Conservation (phyloP, 805 yeast genomes). For the Nadsonia fulvescens region DNA sequence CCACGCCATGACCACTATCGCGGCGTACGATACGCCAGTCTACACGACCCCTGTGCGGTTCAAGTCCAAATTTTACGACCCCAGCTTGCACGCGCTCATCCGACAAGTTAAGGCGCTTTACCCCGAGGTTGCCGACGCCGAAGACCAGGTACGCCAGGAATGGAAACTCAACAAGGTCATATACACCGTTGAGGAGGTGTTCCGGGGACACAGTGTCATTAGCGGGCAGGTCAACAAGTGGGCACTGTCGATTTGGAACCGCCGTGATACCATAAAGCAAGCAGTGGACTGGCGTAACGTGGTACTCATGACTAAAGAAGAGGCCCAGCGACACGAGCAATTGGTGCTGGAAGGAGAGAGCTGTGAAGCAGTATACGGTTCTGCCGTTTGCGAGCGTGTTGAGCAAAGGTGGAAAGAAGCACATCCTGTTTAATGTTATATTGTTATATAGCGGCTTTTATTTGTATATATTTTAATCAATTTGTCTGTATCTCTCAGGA, state of each 20-base stretch:
- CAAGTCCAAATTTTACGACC: slow-evolving; percentile 70
- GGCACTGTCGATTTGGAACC: slow-evolving; percentile 74
- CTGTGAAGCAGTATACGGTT: slow-evolving; percentile 39
- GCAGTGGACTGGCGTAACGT: slow-evolving; percentile 58
- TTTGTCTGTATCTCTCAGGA: too few relatives aligned
- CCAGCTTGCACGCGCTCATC: slow-evolving; percentile 62
- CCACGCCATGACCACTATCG: slow-evolving; percentile 53
- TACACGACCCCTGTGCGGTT: slow-evolving; percentile 58
- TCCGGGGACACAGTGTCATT: slow-evolving; percentile 78
- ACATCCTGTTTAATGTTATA: too few relatives aligned
- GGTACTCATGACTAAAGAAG: slow-evolving; percentile 76
- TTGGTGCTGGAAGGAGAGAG: slow-evolving; percentile 52
- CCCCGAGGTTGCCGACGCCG: slow-evolving; percentile 39
- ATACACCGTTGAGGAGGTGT: slow-evolving; percentile 78
- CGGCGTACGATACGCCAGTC: slow-evolving; percentile 44
- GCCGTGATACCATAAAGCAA: too few relatives aligned
- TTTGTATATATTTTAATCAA: too few relatives aligned
- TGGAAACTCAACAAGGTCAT: slow-evolving; percentile 54
- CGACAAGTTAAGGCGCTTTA: too few relatives aligned
- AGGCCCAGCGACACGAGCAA: slow-evolving; percentile 62
- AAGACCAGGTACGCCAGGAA: too few relatives aligned
- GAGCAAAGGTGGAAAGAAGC: slow-evolving; percentile 4
- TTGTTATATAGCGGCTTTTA: too few relatives aligned
- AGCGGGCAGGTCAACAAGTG: slow-evolving; percentile 67
- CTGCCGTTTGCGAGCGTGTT: slow-evolving; percentile 38